A percentile compares a stretch with the other conserved stretches of the same genome.
phyloP scores from a whole-genome alignment of 495 filamentous ascomycete species.

The Neurospora sp. region DNA sequence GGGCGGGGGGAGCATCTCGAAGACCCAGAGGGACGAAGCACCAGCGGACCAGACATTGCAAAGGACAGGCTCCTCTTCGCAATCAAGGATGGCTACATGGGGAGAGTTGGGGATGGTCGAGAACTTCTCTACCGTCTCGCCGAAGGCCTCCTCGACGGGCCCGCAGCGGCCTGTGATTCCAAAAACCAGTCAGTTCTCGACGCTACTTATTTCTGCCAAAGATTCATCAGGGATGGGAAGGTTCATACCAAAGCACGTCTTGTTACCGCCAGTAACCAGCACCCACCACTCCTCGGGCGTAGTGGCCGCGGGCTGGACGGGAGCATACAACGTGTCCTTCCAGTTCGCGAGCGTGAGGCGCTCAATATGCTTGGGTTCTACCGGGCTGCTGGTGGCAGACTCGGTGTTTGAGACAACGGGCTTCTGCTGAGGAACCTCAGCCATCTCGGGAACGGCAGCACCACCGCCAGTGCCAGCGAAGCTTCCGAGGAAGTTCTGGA shows the following conservation, averaged over 20 bases:
- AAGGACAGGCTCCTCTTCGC: conserved; percentile 66
- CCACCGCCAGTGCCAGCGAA: conserved; percentile 11
- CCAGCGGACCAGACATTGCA: conserved; percentile 74
- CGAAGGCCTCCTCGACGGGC: conserved; percentile 37
- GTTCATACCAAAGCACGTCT: conserved; percentile 65
- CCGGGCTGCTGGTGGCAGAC: conserved; percentile 27
- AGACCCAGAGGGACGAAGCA: conserved; percentile 61
- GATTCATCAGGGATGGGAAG: not conserved
- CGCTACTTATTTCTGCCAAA: not conserved
- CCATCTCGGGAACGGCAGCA: conserved; percentile 41
- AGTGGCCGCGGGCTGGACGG: conserved; percentile 43
- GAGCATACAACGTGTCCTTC: conserved; percentile 53
- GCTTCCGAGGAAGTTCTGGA: conserved; percentile 46
- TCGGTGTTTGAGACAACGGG: conserved; percentile 20
- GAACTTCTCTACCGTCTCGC: conserved; percentile 58
- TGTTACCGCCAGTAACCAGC: conserved; percentile 73
- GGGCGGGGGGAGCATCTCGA: conserved; percentile 46
- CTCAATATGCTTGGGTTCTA: conserved; percentile 35
- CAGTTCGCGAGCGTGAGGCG: conserved; percentile 66
- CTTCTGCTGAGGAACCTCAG: conserved; percentile 30
- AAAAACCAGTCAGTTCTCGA: conserved; percentile 5
- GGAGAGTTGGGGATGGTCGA: conserved; percentile 55
- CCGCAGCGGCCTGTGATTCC: conserved; percentile 32
- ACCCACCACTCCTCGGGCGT: conserved; percentile 70
- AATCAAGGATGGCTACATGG: conserved; percentile 64